Evolutionary conservation across 148 eudicot species (phyloP).

Genomic region (Camellia lanceoleosa): DNA sequence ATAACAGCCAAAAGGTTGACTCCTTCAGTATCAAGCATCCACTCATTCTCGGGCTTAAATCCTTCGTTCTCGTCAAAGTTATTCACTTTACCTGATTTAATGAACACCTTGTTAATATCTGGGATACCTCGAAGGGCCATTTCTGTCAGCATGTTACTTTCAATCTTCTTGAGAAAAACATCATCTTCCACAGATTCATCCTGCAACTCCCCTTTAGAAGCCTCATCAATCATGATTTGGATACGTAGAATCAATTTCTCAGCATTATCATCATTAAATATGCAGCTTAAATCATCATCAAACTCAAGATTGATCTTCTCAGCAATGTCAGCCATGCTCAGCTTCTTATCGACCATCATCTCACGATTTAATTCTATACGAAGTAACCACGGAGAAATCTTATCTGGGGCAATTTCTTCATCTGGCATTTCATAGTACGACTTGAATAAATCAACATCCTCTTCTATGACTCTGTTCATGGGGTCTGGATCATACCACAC

Average conservation of each 20-base stretch:
- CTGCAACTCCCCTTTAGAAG: conserved; percentile 79
- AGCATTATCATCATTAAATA: conserved; percentile 94
- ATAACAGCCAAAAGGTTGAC: conserved; percentile 95
- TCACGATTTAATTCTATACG: conserved; percentile 94
- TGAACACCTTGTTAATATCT: conserved; percentile 94
- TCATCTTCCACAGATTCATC: conserved; percentile 98
- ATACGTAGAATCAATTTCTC: conserved; percentile 93
- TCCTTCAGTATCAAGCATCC: conserved; percentile 99
- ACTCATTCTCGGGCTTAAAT: conserved; percentile 77
- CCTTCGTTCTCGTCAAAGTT: conserved; percentile 84
- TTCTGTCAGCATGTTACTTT: conserved; percentile 96
- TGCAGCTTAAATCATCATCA: conserved; percentile 87
- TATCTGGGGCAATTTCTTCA: conserved; percentile 91
- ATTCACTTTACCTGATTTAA: conserved; percentile 69
- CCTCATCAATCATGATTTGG: conserved; percentile 94
- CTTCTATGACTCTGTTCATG: conserved; percentile 84
- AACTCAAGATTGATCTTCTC: conserved; percentile 92
- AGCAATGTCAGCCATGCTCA: conserved; percentile 98
- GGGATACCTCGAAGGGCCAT: conserved; percentile 95
- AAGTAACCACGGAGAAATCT: conserved; percentile 97
- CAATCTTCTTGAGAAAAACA: conserved; percentile 91
- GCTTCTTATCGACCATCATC: conserved; percentile 98
- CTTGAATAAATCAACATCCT: conserved; percentile 90
- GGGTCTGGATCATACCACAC: conserved; percentile 99
- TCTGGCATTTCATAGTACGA: conserved; percentile 99